phyloP scores from a whole-genome alignment of 345 rosid species.

The Sonneratia alba region DNA sequence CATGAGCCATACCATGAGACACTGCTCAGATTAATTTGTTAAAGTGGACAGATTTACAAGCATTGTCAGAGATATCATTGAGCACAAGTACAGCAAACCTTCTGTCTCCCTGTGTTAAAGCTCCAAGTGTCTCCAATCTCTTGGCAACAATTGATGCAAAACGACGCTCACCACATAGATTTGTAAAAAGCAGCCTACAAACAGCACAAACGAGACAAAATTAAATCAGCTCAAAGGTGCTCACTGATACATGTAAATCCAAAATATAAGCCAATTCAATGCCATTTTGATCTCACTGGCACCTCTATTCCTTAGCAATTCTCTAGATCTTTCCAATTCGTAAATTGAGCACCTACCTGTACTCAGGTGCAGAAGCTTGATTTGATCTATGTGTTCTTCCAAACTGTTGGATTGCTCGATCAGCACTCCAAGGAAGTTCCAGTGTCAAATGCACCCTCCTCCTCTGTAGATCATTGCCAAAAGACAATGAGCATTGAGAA shows the following conservation, averaged over 20 bases:
- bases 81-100: slow-evolving; percentile 39
- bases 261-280: background rate
- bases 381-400: slow-evolving; percentile 98
- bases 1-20: slow-evolving; percentile 17
- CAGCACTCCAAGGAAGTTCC: slow-evolving; percentile 99
- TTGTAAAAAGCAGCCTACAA: slow-evolving; percentile 72
- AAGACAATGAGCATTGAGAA: slow-evolving; percentile 7
- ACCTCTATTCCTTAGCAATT: background rate
- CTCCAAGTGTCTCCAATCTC: slow-evolving; percentile 95
- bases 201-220: background rate
- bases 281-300: background rate
- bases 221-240: background rate
- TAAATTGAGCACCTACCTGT: slow-evolving; percentile 41
- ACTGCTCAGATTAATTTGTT: background rate
- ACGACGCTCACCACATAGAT: slow-evolving; percentile 97
- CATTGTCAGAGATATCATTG: background rate
- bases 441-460: slow-evolving; percentile 93
- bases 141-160: slow-evolving; percentile 99
- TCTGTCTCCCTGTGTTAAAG: slow-evolving; percentile 97
- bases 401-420: slow-evolving; percentile 97
- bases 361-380: slow-evolving; percentile 98
- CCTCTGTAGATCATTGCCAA: slow-evolving; percentile 37
- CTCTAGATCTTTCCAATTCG: background rate
- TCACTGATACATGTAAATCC: background rate
- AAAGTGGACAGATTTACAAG: background rate